These are phyloP conservation scores for Pinus taeda DNA, from an alignment of 75 land plant genomes.

Conservation along the genomic window DNA sequence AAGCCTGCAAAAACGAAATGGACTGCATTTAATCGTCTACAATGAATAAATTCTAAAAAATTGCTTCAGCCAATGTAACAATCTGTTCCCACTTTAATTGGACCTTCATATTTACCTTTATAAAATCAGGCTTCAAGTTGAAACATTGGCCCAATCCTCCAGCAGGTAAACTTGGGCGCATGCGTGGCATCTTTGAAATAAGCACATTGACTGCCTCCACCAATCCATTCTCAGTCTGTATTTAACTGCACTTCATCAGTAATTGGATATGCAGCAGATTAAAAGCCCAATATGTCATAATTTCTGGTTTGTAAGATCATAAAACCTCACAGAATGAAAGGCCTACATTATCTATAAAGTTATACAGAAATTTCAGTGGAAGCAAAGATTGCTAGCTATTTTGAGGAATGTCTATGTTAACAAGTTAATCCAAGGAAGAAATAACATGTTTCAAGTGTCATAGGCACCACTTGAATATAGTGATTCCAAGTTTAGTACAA, in stretches of 20 bases:
- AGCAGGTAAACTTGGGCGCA: slow-evolving; percentile 60
- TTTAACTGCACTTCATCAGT: slow-evolving; percentile 1
- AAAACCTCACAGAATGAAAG: neutral
- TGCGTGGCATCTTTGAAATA: slow-evolving; percentile 85
- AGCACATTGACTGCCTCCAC: slow-evolving; percentile 93
- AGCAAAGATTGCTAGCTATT: neutral
- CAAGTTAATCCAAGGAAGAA: neutral
- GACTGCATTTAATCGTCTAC: neutral
- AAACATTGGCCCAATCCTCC: slow-evolving; percentile 69
- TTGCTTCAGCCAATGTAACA: neutral
- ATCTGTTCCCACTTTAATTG: neutral
- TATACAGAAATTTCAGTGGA: neutral
- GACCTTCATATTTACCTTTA: slow-evolving; percentile 45
- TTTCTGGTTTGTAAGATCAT: neutral
- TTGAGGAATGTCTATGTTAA: neutral
- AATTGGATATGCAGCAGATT: slow-evolving; percentile 3
- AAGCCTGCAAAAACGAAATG: slow-evolving; percentile 46
- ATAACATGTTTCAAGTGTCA: neutral
- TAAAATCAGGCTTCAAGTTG: slow-evolving; percentile 80
- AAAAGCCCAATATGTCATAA: neutral
- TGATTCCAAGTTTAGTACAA: too few species aligned
- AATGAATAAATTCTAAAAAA: neutral
- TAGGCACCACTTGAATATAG: neutral
- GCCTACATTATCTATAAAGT: neutral
- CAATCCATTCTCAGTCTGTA: slow-evolving; percentile 94